Conservation (phyloP, 1,284 basidiomycete species). For the Flammula alnicola region DNA sequence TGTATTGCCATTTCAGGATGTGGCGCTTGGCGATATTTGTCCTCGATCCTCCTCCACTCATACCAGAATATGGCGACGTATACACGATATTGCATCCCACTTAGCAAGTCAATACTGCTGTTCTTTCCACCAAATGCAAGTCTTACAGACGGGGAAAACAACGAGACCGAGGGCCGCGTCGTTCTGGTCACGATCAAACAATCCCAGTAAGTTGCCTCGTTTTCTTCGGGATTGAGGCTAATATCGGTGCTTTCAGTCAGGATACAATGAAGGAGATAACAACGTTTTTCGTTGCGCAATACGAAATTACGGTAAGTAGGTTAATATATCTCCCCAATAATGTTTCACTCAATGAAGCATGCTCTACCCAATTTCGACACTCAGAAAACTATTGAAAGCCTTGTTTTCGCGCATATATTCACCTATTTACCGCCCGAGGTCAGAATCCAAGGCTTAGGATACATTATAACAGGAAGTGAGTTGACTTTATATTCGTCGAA, state of each 20-base stretch:
- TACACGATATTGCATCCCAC: constrained; percentile 21
- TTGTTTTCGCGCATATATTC: constrained; percentile 25
- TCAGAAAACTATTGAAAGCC: constrained; percentile 26
- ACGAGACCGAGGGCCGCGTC: constrained; percentile 8
- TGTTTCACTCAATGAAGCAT: too few species aligned
- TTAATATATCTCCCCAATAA: not conserved
- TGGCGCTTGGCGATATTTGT: too few species aligned
- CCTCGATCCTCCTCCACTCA: too few species aligned
- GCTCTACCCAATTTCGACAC: not conserved
- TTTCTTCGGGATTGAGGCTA: not conserved
- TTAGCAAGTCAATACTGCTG: constrained; percentile 22
- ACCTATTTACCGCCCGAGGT: constrained; percentile 18
- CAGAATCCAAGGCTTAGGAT: constrained; percentile 17
- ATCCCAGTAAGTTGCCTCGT: constrained; percentile 16
- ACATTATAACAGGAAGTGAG: constrained; percentile 24
- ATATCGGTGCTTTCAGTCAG: constrained; percentile 11
- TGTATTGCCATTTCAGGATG: too few species aligned
- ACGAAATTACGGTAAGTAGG: constrained; percentile 24
- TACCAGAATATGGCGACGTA: constrained; percentile 7
- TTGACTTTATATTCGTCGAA: not conserved
- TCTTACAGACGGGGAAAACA: not conserved
- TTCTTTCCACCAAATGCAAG: constrained; percentile 20
- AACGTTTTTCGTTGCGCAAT: constrained; percentile 21
- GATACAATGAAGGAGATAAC: constrained; percentile 19
- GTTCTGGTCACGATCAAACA: constrained; percentile 25